Evolutionary conservation across 768 basidiomycete species (phyloP).

Genomic region (Dacryopinax primogenitus): DNA sequence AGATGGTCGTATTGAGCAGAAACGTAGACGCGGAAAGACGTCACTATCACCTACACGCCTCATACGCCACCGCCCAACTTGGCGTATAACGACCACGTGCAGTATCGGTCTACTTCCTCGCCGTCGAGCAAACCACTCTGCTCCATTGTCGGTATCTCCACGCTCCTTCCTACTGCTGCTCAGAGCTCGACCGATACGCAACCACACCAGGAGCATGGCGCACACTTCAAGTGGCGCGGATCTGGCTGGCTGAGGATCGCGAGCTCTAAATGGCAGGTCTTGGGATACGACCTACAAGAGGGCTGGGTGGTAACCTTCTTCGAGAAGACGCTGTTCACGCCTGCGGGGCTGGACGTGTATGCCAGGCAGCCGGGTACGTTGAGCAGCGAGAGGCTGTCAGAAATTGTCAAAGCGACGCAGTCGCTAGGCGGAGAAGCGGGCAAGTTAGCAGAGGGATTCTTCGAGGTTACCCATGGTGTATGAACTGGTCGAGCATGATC

Average conservation of each 20-base stretch:
- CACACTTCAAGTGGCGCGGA: conserved; percentile 31
- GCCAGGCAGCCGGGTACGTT: conserved; percentile 17
- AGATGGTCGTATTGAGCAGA: background rate
- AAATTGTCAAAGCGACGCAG: conserved; percentile 14
- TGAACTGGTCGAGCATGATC: no score
- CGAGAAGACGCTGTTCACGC: conserved; percentile 35
- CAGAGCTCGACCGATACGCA: background rate
- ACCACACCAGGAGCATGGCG: conserved; percentile 4
- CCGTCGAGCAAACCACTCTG: conserved; percentile 20
- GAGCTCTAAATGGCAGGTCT: conserved; percentile 32
- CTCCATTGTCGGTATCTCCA: conserved; percentile 26
- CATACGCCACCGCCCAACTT: conserved; percentile 16
- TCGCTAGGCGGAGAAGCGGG: conserved; percentile 21
- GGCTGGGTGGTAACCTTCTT: conserved; percentile 29
- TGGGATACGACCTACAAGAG: conserved; percentile 24
- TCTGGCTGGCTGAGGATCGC: conserved; percentile 29
- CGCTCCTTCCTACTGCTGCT: conserved; percentile 16
- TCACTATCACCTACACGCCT: conserved; percentile 31
- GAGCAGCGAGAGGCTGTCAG: conserved; percentile 13
- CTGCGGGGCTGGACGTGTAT: conserved; percentile 35
- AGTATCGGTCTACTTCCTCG: conserved; percentile 25
- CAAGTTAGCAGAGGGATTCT: conserved; percentile 18
- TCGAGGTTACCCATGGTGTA: conserved; percentile 15
- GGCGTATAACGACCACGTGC: conserved; percentile 30
- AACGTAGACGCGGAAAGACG: conserved; percentile 30